Percentiles rank a stretch among this genome's conserved stretches.
Evolutionary conservation across 116 monocot species (phyloP).

Genomic region (Dioscorea cayenensis): DNA sequence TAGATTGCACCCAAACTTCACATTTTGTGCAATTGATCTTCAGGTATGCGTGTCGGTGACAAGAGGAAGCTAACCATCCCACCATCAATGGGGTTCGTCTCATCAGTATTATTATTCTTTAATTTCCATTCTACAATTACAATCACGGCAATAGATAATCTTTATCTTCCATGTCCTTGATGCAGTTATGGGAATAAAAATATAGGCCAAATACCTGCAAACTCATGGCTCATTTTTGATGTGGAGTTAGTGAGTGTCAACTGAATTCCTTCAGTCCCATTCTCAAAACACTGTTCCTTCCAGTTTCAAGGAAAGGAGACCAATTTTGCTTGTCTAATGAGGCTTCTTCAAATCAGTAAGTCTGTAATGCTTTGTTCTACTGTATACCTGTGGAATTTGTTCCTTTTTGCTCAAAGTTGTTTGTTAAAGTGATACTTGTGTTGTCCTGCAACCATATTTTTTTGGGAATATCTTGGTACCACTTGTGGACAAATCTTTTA

Average conservation of each 20-base stretch:
- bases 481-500: no score
- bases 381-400: no score
- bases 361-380: no score
- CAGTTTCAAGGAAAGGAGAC: no score
- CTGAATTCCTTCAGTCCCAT: neutral
- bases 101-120: neutral
- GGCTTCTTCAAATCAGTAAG: no score
- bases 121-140: neutral
- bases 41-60: constrained; percentile 93
- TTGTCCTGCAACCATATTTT: no score
- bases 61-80: constrained; percentile 84
- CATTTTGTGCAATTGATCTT: neutral
- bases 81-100: constrained; percentile 70
- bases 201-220: constrained; percentile 45
- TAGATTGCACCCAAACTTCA: no score
- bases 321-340: no score
- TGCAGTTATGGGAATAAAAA: constrained; percentile 60
- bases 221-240: constrained; percentile 81
- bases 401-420: no score
- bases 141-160: neutral
- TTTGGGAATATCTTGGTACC: no score
- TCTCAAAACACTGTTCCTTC: no score
- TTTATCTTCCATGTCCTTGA: neutral
- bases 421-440: no score
- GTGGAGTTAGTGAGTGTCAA: constrained; percentile 68